Conservation (phyloP, 257 asterid species). For the Lithospermum erythrorhizon region DNA sequence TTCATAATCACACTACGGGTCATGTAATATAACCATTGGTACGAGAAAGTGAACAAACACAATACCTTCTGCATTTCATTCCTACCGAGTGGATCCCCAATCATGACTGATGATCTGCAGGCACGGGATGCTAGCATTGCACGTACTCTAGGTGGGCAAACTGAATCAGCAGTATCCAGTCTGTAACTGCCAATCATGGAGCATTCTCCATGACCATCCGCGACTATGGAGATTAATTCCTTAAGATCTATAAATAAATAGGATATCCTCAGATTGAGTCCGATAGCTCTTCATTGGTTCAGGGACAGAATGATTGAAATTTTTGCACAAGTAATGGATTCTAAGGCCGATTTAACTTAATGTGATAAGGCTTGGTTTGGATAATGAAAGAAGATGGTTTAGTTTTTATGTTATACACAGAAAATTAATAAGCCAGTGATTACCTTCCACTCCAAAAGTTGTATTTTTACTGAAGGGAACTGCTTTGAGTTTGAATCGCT, state of each 20-base stretch:
- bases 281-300: not conserved
- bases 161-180: constrained; percentile 58
- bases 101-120: constrained; percentile 82
- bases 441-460: constrained; percentile 80
- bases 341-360: too few relatives aligned
- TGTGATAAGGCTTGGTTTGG: too few relatives aligned
- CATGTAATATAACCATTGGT: not conserved
- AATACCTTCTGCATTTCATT: constrained; percentile 83
- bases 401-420: not conserved
- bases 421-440: constrained; percentile 1
- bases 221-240: constrained; percentile 70
- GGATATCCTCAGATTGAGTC: not conserved
- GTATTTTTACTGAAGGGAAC: constrained; percentile 93
- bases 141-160: constrained; percentile 87
- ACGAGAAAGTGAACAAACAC: not conserved
- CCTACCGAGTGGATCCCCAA: constrained; percentile 87
- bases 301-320: not conserved
- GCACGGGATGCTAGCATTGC: constrained; percentile 98
- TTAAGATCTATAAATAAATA: constrained; percentile 42
- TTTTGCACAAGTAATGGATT: too few relatives aligned
- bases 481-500: constrained; percentile 71
- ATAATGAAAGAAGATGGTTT: not conserved
- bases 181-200: constrained; percentile 60
- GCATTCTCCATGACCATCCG: constrained; percentile 81
- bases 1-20: too few relatives aligned